These are phyloP conservation scores for Lentinula sp. DNA, from an alignment of 768 basidiomycete species.

Conservation along the genomic window DNA sequence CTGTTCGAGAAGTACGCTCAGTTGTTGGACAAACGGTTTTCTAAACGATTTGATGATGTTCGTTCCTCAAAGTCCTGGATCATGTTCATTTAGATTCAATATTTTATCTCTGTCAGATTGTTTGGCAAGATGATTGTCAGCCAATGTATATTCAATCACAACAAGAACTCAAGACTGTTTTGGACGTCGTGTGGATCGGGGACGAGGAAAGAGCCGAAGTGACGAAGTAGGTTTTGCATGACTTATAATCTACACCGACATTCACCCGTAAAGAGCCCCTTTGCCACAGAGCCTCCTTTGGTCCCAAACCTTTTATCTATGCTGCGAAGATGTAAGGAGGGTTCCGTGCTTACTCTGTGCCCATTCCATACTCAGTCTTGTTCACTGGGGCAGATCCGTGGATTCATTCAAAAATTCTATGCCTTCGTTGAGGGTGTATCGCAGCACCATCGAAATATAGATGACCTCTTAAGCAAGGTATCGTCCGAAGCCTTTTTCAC, in stretches of 20 bases:
- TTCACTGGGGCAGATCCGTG: constrained; percentile 53
- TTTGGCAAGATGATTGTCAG: constrained; percentile 81
- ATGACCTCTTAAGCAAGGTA: constrained; percentile 87
- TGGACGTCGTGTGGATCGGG: constrained; percentile 81
- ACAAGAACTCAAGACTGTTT: constrained; percentile 62
- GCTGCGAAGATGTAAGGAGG: constrained; percentile 73
- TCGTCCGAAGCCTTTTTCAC: neutral
- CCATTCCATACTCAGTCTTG: neutral
- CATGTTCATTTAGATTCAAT: neutral
- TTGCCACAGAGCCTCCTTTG: constrained; percentile 80
- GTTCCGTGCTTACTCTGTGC: no score
- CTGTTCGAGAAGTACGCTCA: constrained; percentile 88
- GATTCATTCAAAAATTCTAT: constrained; percentile 92
- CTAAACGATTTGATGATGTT: constrained; percentile 75
- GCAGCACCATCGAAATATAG: constrained; percentile 86
- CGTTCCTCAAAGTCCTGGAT: constrained; percentile 15
- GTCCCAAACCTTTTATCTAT: constrained; percentile 93
- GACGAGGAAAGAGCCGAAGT: constrained; percentile 59
- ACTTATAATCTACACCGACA: neutral
- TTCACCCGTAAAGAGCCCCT: constrained; percentile 35
- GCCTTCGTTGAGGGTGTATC: constrained; percentile 94
- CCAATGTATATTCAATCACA: constrained; percentile 70
- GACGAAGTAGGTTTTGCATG: constrained; percentile 33
- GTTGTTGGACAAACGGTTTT: constrained; percentile 77
- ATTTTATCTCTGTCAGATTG: constrained; percentile 45